These are phyloP conservation scores for Zalaria obscura DNA, from an alignment of 2,329 filamentous ascomycete genomes.

Conservation along the genomic window DNA sequence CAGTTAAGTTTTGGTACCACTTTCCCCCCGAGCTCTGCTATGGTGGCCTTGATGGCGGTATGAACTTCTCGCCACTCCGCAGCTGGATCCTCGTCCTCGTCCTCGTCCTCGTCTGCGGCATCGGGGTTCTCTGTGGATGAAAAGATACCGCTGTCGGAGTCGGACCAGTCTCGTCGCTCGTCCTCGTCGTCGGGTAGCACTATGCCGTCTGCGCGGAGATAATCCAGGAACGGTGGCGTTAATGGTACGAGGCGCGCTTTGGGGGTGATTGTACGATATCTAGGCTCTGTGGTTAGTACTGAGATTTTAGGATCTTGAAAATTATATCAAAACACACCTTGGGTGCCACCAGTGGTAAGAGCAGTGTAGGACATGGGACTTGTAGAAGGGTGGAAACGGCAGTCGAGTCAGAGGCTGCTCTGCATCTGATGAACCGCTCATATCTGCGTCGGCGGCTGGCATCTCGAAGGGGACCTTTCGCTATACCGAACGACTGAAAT, in stretches of 20 bases:
- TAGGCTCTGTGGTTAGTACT: conserved; percentile 19
- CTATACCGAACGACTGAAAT: too few relatives aligned
- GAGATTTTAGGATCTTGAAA: neutral
- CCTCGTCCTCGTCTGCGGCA: conserved; percentile 35
- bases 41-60: conserved; percentile 58
- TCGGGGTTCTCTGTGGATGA: conserved; percentile 28
- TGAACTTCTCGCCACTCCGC: conserved; percentile 56
- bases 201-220: conserved; percentile 86
- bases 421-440: neutral
- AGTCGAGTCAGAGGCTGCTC: conserved; percentile 23
- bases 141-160: conserved; percentile 39
- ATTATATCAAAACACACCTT: conserved; percentile 32
- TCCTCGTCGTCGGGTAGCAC: conserved; percentile 61
- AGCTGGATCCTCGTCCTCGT: conserved; percentile 47
- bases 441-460: too few relatives aligned
- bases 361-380: conserved; percentile 82
- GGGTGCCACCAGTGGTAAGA: conserved; percentile 89
- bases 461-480: too few relatives aligned
- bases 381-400: conserved; percentile 71
- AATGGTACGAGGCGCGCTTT: conserved; percentile 78
- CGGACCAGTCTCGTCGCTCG: conserved; percentile 22
- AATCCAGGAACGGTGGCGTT: conserved; percentile 60
- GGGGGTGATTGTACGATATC: conserved; percentile 67
- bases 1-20: conserved; percentile 93
- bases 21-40: conserved; percentile 67